Base-by-base conservation (phyloP, 495 filamentous ascomycete genomes). In the Aspergillus homomorphus region DNA sequence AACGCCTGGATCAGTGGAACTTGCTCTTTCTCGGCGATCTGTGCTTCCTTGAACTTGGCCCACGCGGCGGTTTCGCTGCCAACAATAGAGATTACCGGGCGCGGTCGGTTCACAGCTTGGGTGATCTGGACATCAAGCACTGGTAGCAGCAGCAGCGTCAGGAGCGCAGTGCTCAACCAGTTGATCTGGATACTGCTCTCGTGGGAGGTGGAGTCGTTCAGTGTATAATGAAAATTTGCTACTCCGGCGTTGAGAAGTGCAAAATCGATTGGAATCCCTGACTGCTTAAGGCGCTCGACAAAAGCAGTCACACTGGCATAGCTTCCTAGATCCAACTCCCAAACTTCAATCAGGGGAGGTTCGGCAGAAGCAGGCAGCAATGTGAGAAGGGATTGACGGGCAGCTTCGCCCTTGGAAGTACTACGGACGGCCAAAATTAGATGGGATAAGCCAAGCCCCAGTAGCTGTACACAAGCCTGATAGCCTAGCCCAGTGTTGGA, bases 391-490 rank as follows among this genome's bases (percentile, higher is more conserved):
- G n/a, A 19, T 33, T 51, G 45, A 0, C 18, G 58, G 54, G 22
- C 61, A 0, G 49, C 61, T 38, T 76, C 59, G 3, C 82, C 82
- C 54, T 73, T 78, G 7, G 57, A 55, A 0, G 53, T 38, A 20
- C 59, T 74, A 24, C 81, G 79, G 3, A 81, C 79, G 12, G 77
- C 78, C 1, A 84, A 56, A 57, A 82, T 74, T 2, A 84, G 64
- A 49, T 63, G 72, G 6, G 72, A 68, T 1, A 81, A 61, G 0
- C 65, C 59, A 8, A 73, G 64, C 3, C 49, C 42, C 6, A 82
- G 67, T 48, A 82, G 69, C 30, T 80, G 75, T 0, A 26, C 20
- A 14, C 71, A 62, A 14, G 67, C 65, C 50, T 75, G 66, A 22
- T 67, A 68, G 28, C 79, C 79, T 3, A 82, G 63, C 0, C 79